Conservation (phyloP, 805 yeast genomes). For the Yarrowia keelungensis region DNA sequence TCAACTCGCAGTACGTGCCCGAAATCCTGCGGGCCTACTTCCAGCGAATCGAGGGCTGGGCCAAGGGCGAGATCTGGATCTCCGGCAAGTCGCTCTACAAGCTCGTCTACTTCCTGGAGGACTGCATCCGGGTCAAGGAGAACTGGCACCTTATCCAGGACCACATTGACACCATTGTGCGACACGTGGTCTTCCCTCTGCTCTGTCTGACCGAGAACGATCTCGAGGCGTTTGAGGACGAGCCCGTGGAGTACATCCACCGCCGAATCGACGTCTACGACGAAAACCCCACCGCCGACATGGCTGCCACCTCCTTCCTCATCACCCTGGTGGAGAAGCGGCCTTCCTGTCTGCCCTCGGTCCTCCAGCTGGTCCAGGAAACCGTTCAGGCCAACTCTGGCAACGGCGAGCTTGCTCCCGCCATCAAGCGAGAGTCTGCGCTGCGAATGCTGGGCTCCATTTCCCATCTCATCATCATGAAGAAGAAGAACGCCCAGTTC, state of each 20-base stretch:
- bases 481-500: slow-evolving; percentile 62
- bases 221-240: slow-evolving; percentile 78
- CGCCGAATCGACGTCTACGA: slow-evolving; percentile 67
- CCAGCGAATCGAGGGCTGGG: slow-evolving; percentile 75
- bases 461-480: slow-evolving; percentile 61
- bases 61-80: slow-evolving; percentile 69
- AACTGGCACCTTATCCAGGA: slow-evolving; percentile 75
- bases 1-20: slow-evolving; percentile 69
- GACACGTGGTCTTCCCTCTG: slow-evolving; percentile 77
- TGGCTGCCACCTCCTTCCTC: slow-evolving; percentile 77
- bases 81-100: slow-evolving; percentile 69
- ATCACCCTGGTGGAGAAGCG: slow-evolving; percentile 57
- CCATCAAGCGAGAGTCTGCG: slow-evolving; percentile 77
- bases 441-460: slow-evolving; percentile 80
- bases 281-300: slow-evolving; percentile 72
- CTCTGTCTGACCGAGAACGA: slow-evolving; percentile 55
- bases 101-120: slow-evolving; percentile 68
- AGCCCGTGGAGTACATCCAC: slow-evolving; percentile 88
- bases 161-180: slow-evolving; percentile 66
- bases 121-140: slow-evolving; percentile 61
- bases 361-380: slow-evolving; percentile 65
- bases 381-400: slow-evolving; percentile 49
- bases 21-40: slow-evolving; percentile 71
- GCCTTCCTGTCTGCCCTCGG: slow-evolving; percentile 51
- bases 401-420: slow-evolving; percentile 51